Evolutionary conservation across 2,329 filamentous ascomycete genomes (phyloP).

Genomic region (Colletotrichum melonis): DNA sequence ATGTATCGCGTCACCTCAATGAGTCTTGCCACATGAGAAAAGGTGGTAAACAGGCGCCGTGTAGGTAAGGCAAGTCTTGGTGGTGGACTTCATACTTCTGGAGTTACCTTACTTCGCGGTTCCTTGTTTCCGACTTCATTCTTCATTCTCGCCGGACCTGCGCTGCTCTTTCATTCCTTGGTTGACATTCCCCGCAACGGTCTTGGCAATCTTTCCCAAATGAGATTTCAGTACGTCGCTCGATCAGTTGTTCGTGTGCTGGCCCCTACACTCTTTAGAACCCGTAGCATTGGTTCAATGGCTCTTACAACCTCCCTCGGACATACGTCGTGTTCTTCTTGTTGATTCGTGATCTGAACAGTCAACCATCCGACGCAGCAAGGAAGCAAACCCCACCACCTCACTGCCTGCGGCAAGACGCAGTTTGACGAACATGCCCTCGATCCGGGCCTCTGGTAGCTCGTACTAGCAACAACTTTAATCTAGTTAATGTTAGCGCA

Average conservation of each 20-base stretch:
- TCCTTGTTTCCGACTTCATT: background rate
- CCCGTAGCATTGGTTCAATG: too few species aligned
- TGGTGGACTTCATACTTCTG: background rate
- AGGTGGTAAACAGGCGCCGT: background rate
- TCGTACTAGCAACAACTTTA: background rate
- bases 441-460: background rate
- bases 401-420: background rate
- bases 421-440: background rate
- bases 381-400: background rate
- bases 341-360: background rate
- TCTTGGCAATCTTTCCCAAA: background rate
- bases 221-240: background rate
- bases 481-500: background rate
- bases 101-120: background rate
- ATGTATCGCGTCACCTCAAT: background rate
- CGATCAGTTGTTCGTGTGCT: too few species aligned
- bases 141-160: background rate
- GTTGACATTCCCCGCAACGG: background rate
- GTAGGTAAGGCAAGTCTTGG: background rate
- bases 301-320: too few species aligned
- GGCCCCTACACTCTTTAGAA: too few species aligned
- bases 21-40: too few species aligned
- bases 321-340: background rate
- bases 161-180: background rate
- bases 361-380: background rate